phyloP scores from a whole-genome alignment of 2,329 filamentous ascomycete species.

The Aspergillus fumigatus region DNA sequence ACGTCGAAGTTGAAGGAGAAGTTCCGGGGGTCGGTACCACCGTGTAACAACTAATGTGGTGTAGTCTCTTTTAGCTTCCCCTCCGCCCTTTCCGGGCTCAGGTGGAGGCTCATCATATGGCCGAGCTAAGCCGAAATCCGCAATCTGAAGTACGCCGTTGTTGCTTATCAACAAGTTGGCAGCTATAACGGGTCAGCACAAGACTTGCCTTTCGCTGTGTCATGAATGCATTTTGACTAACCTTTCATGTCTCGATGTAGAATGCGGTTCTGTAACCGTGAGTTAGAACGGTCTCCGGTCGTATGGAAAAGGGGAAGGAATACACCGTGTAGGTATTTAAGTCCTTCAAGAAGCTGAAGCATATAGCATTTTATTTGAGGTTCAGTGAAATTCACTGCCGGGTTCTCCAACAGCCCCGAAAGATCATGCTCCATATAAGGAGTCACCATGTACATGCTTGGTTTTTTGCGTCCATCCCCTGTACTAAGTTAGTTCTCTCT shows the following conservation, averaged over 20 bases:
- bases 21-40: constrained; percentile 94
- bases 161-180: constrained; percentile 97
- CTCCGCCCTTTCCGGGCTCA: constrained; percentile 70
- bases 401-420: constrained; percentile 94
- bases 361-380: constrained; percentile 98
- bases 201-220: not conserved
- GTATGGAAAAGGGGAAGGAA: constrained; percentile 4
- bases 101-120: constrained; percentile 86
- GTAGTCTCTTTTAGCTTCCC: constrained; percentile 83
- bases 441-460: constrained; percentile 95
- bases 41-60: constrained; percentile 94
- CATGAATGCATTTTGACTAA: constrained; percentile 12
- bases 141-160: constrained; percentile 87
- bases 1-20: constrained; percentile 77
- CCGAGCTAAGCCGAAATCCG: constrained; percentile 90
- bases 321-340: constrained; percentile 81
- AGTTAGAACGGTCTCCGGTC: constrained; percentile 10
- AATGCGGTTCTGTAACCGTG: constrained; percentile 59
- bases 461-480: constrained; percentile 71
- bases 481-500: constrained; percentile 17
- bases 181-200: constrained; percentile 43
- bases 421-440: constrained; percentile 99
- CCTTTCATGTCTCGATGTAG: constrained; percentile 95
- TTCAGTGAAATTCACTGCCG: constrained; percentile 78
- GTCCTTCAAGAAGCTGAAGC: constrained; percentile 83